These are phyloP conservation scores for Phyllosticta citrichinensis DNA, from an alignment of 2,329 filamentous ascomycete species.

Conservation along the genomic window DNA sequence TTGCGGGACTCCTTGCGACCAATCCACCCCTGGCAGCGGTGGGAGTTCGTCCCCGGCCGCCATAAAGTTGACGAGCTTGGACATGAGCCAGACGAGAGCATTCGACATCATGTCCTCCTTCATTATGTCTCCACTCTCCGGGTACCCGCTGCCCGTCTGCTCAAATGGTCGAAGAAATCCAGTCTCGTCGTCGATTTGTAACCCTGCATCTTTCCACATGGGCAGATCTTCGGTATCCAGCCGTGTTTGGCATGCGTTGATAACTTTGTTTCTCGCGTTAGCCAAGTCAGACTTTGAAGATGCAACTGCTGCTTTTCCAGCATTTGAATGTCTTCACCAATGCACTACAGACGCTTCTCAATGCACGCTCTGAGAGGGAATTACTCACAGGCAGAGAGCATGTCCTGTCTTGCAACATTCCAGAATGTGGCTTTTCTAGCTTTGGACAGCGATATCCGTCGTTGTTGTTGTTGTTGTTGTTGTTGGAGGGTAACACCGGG, in stretches of 20 bases:
- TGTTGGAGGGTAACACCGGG: slow-evolving; percentile 22
- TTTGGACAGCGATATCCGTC: slow-evolving; percentile 34
- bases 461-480: slow-evolving; percentile 9
- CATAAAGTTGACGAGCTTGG: slow-evolving; percentile 57
- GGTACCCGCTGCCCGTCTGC: slow-evolving; percentile 26
- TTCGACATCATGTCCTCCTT: slow-evolving; percentile 56
- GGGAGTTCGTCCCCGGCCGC: slow-evolving; percentile 45
- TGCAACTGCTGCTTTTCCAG: no score
- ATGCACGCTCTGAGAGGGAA: background rate
- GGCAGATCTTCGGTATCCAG: slow-evolving; percentile 52
- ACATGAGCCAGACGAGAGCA: slow-evolving; percentile 54
- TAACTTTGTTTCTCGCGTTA: slow-evolving; percentile 27
- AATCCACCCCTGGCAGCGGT: slow-evolving; percentile 25
- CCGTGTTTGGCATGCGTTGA: slow-evolving; percentile 51
- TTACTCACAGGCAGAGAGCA: slow-evolving; percentile 48
- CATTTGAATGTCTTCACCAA: no score
- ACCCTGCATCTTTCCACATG: slow-evolving; percentile 54
- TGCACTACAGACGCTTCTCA: background rate
- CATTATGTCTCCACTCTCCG: slow-evolving; percentile 40
- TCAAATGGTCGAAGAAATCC: slow-evolving; percentile 43
- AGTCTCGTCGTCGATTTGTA: slow-evolving; percentile 42
- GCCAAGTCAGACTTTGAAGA: background rate
- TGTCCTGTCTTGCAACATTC: slow-evolving; percentile 58
- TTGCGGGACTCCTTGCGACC: slow-evolving; percentile 37
- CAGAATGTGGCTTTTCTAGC: slow-evolving; percentile 53